Base-by-base conservation (phyloP, 805 yeast genomes). In the Vanderwaltozyma tropicalis region DNA sequence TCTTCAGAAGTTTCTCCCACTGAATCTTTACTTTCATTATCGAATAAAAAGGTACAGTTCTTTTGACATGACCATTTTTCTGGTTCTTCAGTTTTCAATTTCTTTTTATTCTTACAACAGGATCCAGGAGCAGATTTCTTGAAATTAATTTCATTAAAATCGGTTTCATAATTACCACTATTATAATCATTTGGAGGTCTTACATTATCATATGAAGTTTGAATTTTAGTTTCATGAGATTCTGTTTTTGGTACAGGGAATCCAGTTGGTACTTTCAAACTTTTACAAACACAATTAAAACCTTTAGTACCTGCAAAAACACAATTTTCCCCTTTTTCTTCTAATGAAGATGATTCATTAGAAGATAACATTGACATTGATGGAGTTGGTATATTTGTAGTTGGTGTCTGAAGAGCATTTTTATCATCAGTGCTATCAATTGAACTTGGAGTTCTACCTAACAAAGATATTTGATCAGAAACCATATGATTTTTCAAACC, bases 401-500 rank as follows among this genome's bases (percentile, higher is more conserved):
- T 21, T 6, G 24, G 24, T 7, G 24, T 21, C 10, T 21, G 9
- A 7, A 21, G 6, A 21, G 6, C 24, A 21, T 21, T 10, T 21
- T 6, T 21, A 21, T 10, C 10, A 21, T 7, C 24, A 21, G 6
- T 21, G 6, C 9, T 7, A 8, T 7, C 27, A 24, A 11, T 11
- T 24, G 27, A 10, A 8, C 12, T 11, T 24, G 27, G 13, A 24
- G 27, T 24, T 11, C 4, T 24, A 24, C 13, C 12, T 8, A 8
- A 4, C 13, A 11, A 11, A 8, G 27, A 28, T 1, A 16, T 2
- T 3, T 10, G 5, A 13, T 22, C 16, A 12, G 11, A n/a, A 6
- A 29, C 12, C 32, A 29, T 28, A 15, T 29, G 28, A 22, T 24
- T 35, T 17, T 41, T 45, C 21, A 48, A 35, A 25, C 39, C 34